phyloP scores from a whole-genome alignment of 116 monocot species.

The Iris pallida region DNA sequence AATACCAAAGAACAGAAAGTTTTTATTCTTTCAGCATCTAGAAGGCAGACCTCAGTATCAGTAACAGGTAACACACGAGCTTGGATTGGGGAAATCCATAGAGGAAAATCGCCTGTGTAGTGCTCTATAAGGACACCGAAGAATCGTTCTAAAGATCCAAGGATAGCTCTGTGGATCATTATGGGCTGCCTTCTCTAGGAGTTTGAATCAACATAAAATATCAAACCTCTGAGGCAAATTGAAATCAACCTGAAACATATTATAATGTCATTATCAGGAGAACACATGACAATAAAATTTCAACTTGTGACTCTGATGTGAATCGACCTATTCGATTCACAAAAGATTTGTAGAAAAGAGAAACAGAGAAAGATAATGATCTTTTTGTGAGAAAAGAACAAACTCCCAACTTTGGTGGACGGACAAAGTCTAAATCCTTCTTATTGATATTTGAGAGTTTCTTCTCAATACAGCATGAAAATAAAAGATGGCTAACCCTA shows the following conservation, averaged over 20 bases:
- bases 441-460: too few relatives aligned
- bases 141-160: slow-evolving; percentile 91
- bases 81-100: slow-evolving; percentile 93
- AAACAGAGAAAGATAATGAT: too few relatives aligned
- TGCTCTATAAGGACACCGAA: slow-evolving; percentile 96
- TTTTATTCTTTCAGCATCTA: too few relatives aligned
- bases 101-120: slow-evolving; percentile 95
- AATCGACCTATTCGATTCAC: too few relatives aligned
- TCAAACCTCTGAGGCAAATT: slow-evolving; percentile 95
- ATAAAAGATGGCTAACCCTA: too few relatives aligned
- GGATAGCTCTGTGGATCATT: slow-evolving; percentile 93
- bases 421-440: too few relatives aligned
- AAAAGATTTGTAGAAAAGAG: too few relatives aligned
- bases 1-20: too few relatives aligned
- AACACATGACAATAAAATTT: not conserved
- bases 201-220: slow-evolving; percentile 81
- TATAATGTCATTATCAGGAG: not conserved
- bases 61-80: slow-evolving; percentile 87
- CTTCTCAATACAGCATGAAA: too few relatives aligned
- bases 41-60: slow-evolving; percentile 55
- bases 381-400: too few relatives aligned
- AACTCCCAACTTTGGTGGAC: too few relatives aligned
- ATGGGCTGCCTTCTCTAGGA: slow-evolving; percentile 78
- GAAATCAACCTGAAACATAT: slow-evolving; percentile 73
- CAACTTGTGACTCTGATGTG: too few relatives aligned